phyloP scores from a whole-genome alignment of 768 basidiomycete genomes.

The Lactarius trivialis region DNA sequence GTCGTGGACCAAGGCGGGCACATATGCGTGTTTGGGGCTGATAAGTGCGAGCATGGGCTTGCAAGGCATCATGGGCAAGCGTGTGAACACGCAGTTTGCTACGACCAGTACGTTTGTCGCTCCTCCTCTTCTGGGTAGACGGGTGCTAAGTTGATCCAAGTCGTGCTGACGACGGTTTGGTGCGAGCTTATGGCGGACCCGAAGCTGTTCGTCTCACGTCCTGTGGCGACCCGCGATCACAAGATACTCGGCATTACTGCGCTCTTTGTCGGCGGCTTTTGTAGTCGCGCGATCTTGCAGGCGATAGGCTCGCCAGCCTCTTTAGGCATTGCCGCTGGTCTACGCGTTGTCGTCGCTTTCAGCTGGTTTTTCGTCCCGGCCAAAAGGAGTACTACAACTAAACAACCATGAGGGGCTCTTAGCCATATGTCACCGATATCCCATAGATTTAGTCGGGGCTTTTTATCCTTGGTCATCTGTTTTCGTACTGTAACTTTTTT shows the following conservation, averaged over 20 bases:
- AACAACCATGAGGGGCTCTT: background rate
- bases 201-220: conserved; percentile 52
- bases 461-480: background rate
- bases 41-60: conserved; percentile 76
- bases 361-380: conserved; percentile 62
- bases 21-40: conserved; percentile 69
- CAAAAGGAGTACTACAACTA: conserved; percentile 24
- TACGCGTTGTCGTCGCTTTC: conserved; percentile 54
- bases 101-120: conserved; percentile 52
- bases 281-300: conserved; percentile 51
- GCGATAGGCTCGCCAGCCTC: conserved; percentile 55
- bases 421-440: background rate
- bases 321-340: conserved; percentile 58
- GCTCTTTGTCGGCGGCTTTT: conserved; percentile 76
- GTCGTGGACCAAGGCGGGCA: conserved; percentile 59
- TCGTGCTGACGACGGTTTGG: conserved; percentile 84
- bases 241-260: conserved; percentile 55
- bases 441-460: background rate
- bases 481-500: too few relatives aligned
- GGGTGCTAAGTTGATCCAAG: conserved; percentile 30
- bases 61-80: conserved; percentile 82
- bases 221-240: conserved; percentile 61
- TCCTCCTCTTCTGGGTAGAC: background rate
- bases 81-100: conserved; percentile 71
- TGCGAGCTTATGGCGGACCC: conserved; percentile 84